phyloP scores from a whole-genome alignment of 768 basidiomycete species.

The Pholiota conissans region DNA sequence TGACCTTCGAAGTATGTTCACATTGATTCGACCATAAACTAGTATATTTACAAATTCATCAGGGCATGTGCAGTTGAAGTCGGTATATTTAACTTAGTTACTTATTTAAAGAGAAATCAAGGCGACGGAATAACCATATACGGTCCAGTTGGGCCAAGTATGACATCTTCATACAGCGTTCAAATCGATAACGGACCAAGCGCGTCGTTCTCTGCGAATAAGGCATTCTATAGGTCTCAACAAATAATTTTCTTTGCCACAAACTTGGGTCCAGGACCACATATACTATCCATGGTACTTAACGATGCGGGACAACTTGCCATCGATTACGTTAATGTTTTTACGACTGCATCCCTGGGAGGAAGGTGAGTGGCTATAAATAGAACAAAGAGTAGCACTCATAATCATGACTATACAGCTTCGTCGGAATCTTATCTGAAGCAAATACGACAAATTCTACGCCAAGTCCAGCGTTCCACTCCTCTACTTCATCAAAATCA shows the following conservation, averaged over 20 bases:
- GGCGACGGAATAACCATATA: neutral
- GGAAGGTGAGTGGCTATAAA: conserved; percentile 23
- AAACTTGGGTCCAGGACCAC: conserved; percentile 19
- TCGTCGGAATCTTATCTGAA: too few species aligned
- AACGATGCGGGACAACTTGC: conserved; percentile 8
- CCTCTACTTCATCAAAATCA: too few species aligned
- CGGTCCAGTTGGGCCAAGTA: conserved; percentile 1
- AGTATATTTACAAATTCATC: too few species aligned
- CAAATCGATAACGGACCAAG: conserved; percentile 10
- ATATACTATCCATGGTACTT: conserved; percentile 11
- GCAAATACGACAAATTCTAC: too few species aligned
- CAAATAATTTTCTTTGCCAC: conserved; percentile 18
- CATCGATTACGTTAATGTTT: conserved; percentile 23
- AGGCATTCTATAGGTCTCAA: conserved; percentile 12
- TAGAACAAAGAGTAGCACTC: too few species aligned
- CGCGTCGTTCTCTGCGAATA: conserved; percentile 8
- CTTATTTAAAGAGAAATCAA: too few species aligned
- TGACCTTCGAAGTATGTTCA: neutral
- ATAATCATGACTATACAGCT: too few species aligned
- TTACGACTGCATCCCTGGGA: conserved; percentile 20
- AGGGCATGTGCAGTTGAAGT: too few species aligned
- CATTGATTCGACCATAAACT: too few species aligned
- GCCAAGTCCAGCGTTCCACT: too few species aligned
- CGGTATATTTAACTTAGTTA: too few species aligned
- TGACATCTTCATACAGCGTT: conserved; percentile 3